These are phyloP conservation scores for Colletotrichum salicis DNA, from an alignment of 2,329 filamentous ascomycete species.

Conservation along the genomic window DNA sequence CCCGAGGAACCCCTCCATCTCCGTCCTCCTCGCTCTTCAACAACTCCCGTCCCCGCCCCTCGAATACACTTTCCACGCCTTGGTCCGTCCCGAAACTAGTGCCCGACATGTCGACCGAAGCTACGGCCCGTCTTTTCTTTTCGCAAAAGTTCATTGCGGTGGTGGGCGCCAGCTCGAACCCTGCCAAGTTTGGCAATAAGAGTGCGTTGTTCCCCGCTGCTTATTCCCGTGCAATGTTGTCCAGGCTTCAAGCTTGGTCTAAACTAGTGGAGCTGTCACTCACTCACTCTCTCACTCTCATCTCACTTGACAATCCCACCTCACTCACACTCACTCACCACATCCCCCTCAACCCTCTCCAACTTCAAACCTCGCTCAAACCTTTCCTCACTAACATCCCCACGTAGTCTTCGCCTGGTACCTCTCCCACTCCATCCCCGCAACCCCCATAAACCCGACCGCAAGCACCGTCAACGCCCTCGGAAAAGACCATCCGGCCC, in stretches of 20 bases:
- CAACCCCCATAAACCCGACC: slow-evolving; percentile 85
- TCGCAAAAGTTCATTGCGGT: slow-evolving; percentile 83
- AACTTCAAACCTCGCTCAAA: background rate
- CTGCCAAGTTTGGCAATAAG: slow-evolving; percentile 88
- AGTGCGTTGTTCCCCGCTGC: slow-evolving; percentile 59
- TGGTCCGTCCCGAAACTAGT: slow-evolving; percentile 1
- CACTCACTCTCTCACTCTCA: background rate
- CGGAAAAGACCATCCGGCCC: slow-evolving; percentile 67
- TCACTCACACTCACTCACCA: background rate
- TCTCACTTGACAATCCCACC: slow-evolving; percentile 1
- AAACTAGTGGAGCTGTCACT: background rate
- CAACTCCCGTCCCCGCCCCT: background rate
- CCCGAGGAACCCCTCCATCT: slow-evolving; percentile 11
- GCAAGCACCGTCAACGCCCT: slow-evolving; percentile 67
- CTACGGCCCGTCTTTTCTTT: slow-evolving; percentile 83
- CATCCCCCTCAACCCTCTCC: background rate
- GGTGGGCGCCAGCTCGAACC: slow-evolving; percentile 87
- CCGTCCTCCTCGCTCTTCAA: slow-evolving; percentile 25
- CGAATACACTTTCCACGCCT: background rate
- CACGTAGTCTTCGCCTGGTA: slow-evolving; percentile 89
- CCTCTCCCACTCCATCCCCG: slow-evolving; percentile 77
- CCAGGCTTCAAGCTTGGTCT: too few species aligned
- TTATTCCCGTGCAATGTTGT: background rate
- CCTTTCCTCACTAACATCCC: background rate
- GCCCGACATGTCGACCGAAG: slow-evolving; percentile 71